Evolutionary conservation across 805 yeast genomes (phyloP), one percentile per base, ranked within the genome.

Genomic region (Starmerella asiatica): DNA sequence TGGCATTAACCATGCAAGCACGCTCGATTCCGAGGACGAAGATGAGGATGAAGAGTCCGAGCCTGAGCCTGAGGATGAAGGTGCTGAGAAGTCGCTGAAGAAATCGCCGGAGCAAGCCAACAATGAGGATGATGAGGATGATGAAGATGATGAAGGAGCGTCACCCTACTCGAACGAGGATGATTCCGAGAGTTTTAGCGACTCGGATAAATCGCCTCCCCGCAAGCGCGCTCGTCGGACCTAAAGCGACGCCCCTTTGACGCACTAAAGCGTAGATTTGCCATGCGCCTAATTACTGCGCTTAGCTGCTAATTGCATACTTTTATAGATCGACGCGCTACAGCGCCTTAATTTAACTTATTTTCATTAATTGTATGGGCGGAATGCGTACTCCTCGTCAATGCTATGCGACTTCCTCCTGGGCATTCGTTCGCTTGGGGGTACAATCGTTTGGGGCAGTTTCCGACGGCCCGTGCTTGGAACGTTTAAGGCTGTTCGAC

Each of bases 331-430:
- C n/a, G n/a, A n/a, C n/a, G n/a, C n/a, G n/a, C n/a, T n/a, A n/a
- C n/a, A n/a, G n/a, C n/a, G n/a, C n/a, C n/a, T n/a, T n/a, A n/a
- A n/a, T n/a, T n/a, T n/a, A n/a, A n/a, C n/a, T n/a, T n/a, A n/a
- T n/a, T n/a, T n/a, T n/a, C n/a, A n/a, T n/a, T 26, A 43, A 30
- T 38, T 42, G 31, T 44, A 44, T 2, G 48, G 48, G 7, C 48
- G 24, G 37, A 42, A 45, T 16, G 48, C 48, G 23, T 42, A 37
- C 32, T 31, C 20, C 35, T 38, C 41, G 16, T 38, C 48, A 3
- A 46, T n/a, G n/a, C n/a, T n/a, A n/a, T n/a, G n/a, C n/a, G n/a
- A n/a, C n/a, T n/a, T n/a, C n/a, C n/a, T n/a, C n/a, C n/a, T n/a
- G n/a, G n/a, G n/a, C n/a, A n/a, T n/a, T n/a, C n/a, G n/a, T n/a